phyloP scores from a whole-genome alignment of 305 asterid species.

The Coffea humblotiana region DNA sequence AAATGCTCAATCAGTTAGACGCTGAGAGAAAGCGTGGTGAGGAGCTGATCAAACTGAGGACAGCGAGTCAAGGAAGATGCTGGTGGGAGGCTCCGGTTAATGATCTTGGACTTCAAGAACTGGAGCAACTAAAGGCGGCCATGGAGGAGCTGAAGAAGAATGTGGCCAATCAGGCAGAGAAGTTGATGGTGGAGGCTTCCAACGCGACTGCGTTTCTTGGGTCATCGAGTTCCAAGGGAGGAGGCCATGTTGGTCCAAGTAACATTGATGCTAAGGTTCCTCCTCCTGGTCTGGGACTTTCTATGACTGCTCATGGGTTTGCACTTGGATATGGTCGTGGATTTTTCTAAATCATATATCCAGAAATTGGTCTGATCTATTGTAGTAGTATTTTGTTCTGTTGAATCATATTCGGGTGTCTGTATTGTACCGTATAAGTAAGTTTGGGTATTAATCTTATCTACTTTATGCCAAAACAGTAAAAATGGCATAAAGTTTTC shows the following conservation, averaged over 20 bases:
- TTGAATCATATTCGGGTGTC: neutral
- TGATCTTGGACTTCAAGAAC: conserved; percentile 28
- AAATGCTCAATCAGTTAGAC: conserved; percentile 30
- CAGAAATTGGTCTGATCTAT: too few relatives aligned
- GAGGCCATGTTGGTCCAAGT: neutral
- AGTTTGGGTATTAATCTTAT: neutral
- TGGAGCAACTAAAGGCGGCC: conserved; percentile 37
- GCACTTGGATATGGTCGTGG: conserved; percentile 12
- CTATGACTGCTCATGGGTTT: conserved; percentile 12
- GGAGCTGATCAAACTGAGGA: conserved; percentile 25
- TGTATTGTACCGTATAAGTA: neutral
- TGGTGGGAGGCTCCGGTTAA: conserved; percentile 46
- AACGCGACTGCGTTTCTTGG: conserved; percentile 18
- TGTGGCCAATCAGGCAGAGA: conserved; percentile 26
- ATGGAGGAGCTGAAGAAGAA: conserved; percentile 41
- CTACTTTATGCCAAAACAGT: neutral
- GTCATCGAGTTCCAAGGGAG: conserved; percentile 3
- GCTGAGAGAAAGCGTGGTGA: conserved; percentile 30
- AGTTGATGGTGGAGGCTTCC: conserved; percentile 16
- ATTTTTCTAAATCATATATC: neutral
- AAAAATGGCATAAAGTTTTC: neutral
- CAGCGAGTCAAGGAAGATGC: conserved; percentile 15
- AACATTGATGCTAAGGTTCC: conserved; percentile 3
- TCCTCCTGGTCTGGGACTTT: conserved; percentile 6
- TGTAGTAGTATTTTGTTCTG: neutral